phyloP scores from a whole-genome alignment of 2,329 filamentous ascomycete species.

The Cadophora luteo-olivacea region DNA sequence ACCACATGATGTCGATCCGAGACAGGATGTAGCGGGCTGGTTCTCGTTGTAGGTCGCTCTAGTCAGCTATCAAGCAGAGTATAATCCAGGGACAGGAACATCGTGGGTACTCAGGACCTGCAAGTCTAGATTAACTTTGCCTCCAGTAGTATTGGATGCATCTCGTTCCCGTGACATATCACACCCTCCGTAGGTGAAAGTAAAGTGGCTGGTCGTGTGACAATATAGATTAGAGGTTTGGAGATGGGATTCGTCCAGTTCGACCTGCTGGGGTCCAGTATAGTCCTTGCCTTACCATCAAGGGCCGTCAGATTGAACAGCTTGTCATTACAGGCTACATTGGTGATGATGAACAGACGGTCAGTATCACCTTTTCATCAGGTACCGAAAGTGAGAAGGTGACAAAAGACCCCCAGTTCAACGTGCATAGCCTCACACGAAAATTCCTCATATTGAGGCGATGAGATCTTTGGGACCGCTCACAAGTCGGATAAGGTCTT shows the following conservation, averaged over 20 bases:
- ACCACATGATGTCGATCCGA: conserved; percentile 18
- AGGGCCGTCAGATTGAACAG: conserved; percentile 50
- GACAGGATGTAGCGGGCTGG: conserved; percentile 22
- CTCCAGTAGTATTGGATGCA: too few relatives aligned
- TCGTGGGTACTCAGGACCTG: conserved; percentile 49
- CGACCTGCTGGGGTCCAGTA: conserved; percentile 47
- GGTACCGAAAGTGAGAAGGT: conserved; percentile 39
- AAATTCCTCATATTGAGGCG: too few relatives aligned
- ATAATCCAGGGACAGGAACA: conserved; percentile 46
- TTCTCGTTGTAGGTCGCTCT: conserved; percentile 26
- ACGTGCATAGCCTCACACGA: too few relatives aligned
- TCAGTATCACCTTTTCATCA: too few relatives aligned
- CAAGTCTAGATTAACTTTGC: conserved; percentile 48
- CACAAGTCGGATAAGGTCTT: too few relatives aligned
- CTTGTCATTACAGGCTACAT: conserved; percentile 41
- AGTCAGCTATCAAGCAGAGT: conserved; percentile 29
- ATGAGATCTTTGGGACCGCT: too few relatives aligned
- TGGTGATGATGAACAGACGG: conserved; percentile 43
- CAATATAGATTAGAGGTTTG: conserved; percentile 49
- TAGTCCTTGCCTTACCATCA: conserved; percentile 49
- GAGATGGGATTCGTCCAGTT: conserved; percentile 51
- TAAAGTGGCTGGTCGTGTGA: conserved; percentile 39
- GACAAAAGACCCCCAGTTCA: too few relatives aligned
- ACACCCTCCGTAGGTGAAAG: conserved; percentile 48
- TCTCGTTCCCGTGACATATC: too few relatives aligned